These are phyloP conservation scores for Colletotrichum sojae DNA, from an alignment of 2,329 filamentous ascomycete genomes.

Conservation along the genomic window DNA sequence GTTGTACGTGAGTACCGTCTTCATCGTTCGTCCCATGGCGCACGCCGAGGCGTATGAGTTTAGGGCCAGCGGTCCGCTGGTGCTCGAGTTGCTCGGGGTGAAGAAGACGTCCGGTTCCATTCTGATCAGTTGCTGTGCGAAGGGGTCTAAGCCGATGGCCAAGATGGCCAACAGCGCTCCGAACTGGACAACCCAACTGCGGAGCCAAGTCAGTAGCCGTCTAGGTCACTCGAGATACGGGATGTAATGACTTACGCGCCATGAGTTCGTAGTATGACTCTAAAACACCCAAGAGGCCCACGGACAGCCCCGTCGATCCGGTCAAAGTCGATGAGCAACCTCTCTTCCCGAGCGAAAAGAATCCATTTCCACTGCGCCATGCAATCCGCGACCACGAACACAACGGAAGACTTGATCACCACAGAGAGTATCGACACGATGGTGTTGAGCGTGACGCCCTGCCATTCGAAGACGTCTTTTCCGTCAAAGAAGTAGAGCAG, in stretches of 20 bases:
- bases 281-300: neutral
- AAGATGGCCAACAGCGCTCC: conserved; percentile 20
- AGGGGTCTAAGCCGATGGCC: conserved; percentile 21
- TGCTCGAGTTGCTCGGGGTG: neutral
- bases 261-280: neutral
- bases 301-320: conserved; percentile 11
- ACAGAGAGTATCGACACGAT: conserved; percentile 8
- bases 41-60: neutral
- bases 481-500: conserved; percentile 16
- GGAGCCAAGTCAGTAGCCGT: neutral
- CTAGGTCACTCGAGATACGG: neutral
- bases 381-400: conserved; percentile 14
- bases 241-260: conserved; percentile 3
- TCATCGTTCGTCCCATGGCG: neutral
- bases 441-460: conserved; percentile 16
- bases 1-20: neutral
- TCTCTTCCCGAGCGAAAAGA: neutral
- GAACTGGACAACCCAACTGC: neutral
- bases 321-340: conserved; percentile 25
- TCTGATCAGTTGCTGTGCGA: conserved; percentile 24
- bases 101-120: conserved; percentile 1
- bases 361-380: conserved; percentile 36
- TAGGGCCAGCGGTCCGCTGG: neutral
- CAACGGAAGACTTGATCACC: neutral
- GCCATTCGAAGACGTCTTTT: neutral